Evolutionary conservation across 2,329 filamentous ascomycete genomes (phyloP), one percentile per base, ranked within the genome.

Genomic region (Catunica adiposa): DNA sequence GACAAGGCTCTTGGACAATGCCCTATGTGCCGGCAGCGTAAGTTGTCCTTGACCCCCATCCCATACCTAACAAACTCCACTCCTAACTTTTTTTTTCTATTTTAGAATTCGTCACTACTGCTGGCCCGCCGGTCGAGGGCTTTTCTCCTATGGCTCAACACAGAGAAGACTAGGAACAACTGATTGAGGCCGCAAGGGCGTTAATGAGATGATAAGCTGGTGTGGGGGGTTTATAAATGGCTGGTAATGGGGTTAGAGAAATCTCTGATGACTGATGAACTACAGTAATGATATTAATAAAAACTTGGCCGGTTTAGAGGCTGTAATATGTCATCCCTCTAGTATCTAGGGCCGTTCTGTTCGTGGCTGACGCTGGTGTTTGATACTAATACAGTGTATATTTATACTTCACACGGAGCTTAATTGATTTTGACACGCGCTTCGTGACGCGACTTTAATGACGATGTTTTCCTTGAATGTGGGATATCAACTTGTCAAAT

Each of bases 11-110:
- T 89, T 63, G 90, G 90, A 22, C 84, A 96, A 61, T 98, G 92
- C 67, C 92, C 92, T 26, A 97, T 98, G 92, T 98, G 92, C 66
- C 80, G 92, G 62, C 92, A 97, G 69, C 88, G 88, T 92, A 77
- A 63, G 74, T 64, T 46, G 8, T 14, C 14, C n/a, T n/a, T n/a
- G n/a, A n/a, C n/a, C n/a, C n/a, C n/a, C n/a, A n/a, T n/a, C n/a
- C n/a, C n/a, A n/a, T n/a, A n/a, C n/a, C n/a, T n/a, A n/a, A n/a
- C n/a, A n/a, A n/a, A n/a, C n/a, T n/a, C n/a, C n/a, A n/a, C n/a
- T n/a, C n/a, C n/a, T n/a, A n/a, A n/a, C n/a, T n/a, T n/a, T n/a
- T n/a, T n/a, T n/a, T n/a, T n/a, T n/a, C n/a, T 26, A 7, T 17
- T n/a, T 11, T n/a, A 57, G 56, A 54, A 25, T 57, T 57, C 29